These are phyloP conservation scores for Aulographum hederae DNA, from an alignment of 2,329 filamentous ascomycete species.

Conservation along the genomic window DNA sequence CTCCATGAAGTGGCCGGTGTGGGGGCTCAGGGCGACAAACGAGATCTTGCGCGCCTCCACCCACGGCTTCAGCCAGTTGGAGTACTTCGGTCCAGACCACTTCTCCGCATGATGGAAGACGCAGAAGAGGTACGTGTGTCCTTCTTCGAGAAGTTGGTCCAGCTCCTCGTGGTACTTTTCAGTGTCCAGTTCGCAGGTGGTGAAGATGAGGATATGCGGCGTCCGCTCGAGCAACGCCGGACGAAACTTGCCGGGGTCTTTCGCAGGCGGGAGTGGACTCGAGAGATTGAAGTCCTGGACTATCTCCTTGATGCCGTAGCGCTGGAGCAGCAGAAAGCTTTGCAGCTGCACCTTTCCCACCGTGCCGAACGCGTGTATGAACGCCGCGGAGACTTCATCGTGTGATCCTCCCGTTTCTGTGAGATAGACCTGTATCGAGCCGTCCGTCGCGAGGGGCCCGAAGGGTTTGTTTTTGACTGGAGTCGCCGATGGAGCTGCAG, in stretches of 20 bases:
- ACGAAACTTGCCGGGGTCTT: conserved; percentile 4
- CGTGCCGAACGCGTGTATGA: conserved; percentile 12
- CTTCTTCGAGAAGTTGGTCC: conserved; percentile 8
- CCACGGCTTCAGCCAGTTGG: conserved; percentile 8
- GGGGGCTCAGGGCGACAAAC: conserved; percentile 10
- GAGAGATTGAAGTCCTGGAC: conserved; percentile 10
- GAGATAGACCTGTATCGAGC: too few species aligned
- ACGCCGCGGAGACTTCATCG: conserved; percentile 13
- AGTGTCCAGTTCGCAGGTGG: conserved; percentile 12
- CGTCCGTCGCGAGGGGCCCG: too few species aligned
- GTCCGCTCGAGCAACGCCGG: conserved; percentile 4
- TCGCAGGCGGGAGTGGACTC: not conserved
- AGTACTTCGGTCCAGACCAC: conserved; percentile 8
- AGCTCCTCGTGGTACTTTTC: conserved; percentile 7
- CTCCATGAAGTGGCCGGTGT: conserved; percentile 11
- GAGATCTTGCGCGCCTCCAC: conserved; percentile 9
- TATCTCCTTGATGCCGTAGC: conserved; percentile 11
- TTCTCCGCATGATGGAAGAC: conserved; percentile 10
- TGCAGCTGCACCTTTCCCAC: conserved; percentile 8
- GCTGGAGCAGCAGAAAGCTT: conserved; percentile 10
- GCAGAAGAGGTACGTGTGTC: conserved; percentile 12
- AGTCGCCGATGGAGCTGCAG: too few species aligned
- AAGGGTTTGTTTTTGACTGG: too few species aligned
- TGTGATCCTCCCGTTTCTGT: conserved; percentile 11
- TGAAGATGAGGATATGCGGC: conserved; percentile 11